Evolutionary conservation across 1,139 yeast species (phyloP), one percentile per base, ranked within the genome.

Genomic region (Debaryomyces sp.): DNA sequence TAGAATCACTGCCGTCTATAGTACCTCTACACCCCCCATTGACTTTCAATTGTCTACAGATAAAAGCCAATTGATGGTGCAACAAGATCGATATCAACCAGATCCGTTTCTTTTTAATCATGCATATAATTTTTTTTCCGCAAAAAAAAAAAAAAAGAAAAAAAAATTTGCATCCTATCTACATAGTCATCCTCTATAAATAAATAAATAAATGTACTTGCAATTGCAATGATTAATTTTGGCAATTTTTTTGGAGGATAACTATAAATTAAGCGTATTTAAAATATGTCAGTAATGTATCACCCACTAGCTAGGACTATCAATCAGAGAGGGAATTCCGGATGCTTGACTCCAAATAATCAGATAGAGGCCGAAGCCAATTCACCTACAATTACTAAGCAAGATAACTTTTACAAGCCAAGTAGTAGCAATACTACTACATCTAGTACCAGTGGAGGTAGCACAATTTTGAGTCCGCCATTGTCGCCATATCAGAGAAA

Each of bases 381-480:
- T 35, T 15, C 42, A 30, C 15, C 34, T 12, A 35, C 41, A 40
- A 32, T 23, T 30, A 41, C 35, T 23, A 33, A 41, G 22, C 23
- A 37, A 18, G 37, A 44, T 22, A 35, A 23, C 21, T 10, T 21
- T 24, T 49, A 45, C 34, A 34, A 30, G 21, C 15, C 45, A 43
- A 41, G 43, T 21, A 44, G 35, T 13, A 35, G 44, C 21, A 35
- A 24, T 21, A 24, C 21, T n/a, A 30, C 35, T n/a, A 30, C 36
- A 3, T 12, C 37, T 3, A 46, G 33, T 10, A 29, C 42, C 38
- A 41, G 46, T 21, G 48, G 42, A 46, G 42, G 49, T 18, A 50
- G 49, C 18, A 54, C 59, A 10, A 80, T 82, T 50, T 81, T 85
- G 47, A 84, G 89, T 2, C 89, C 89, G 10, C 89, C 89, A 37